Conservation (phyloP, 1,284 basidiomycete species). For the Leccinum subrobustum region DNA sequence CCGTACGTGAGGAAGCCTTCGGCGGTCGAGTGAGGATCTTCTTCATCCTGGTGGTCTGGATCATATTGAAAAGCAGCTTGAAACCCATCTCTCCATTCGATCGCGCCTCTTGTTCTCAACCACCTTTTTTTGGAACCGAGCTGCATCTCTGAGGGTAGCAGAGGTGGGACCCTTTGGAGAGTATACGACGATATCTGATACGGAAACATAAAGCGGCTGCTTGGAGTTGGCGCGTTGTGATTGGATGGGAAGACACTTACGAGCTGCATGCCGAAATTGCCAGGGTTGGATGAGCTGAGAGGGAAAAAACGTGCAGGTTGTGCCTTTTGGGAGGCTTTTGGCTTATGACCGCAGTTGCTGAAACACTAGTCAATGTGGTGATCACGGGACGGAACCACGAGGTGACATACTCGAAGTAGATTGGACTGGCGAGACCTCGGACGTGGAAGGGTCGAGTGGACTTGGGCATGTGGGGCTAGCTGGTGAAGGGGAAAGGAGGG, state of each 20-base stretch:
- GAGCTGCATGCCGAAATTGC: constrained; percentile 83
- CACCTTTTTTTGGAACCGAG: constrained; percentile 38
- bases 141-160: constrained; percentile 39
- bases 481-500: constrained; percentile 23
- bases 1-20: constrained; percentile 52
- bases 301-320: constrained; percentile 49
- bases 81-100: constrained; percentile 28
- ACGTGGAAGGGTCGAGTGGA: neutral
- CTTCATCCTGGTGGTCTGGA: constrained; percentile 4
- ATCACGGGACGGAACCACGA: neutral
- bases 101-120: constrained; percentile 40
- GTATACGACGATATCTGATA: constrained; percentile 68
- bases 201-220: constrained; percentile 56
- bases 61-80: constrained; percentile 18
- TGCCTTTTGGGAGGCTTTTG: constrained; percentile 23
- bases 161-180: constrained; percentile 45
- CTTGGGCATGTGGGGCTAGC: constrained; percentile 12
- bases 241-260: constrained; percentile 44
- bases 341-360: constrained; percentile 3
- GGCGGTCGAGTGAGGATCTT: constrained; percentile 23
- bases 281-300: constrained; percentile 41
- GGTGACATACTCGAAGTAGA: constrained; percentile 7
- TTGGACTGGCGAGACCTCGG: constrained; percentile 7
- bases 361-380: constrained; percentile 9
- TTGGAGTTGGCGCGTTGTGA: constrained; percentile 9